These are phyloP conservation scores for Gyrodon lividus DNA, from an alignment of 768 basidiomycete species.

Conservation along the genomic window DNA sequence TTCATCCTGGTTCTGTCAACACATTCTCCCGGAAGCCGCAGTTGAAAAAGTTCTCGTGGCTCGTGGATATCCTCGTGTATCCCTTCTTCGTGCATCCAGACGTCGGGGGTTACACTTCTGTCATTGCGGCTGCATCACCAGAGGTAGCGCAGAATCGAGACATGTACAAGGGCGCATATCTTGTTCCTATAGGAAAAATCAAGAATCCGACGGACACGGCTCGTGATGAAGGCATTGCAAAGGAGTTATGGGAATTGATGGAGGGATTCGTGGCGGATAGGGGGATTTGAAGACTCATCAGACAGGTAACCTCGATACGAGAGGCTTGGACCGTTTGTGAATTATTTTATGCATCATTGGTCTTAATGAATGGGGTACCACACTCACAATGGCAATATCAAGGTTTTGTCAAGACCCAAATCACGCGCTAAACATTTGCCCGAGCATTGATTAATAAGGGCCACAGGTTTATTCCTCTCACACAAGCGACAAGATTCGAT, in stretches of 20 bases:
- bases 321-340: too few relatives aligned
- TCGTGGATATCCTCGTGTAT: constrained; percentile 11
- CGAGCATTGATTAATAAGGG: too few relatives aligned
- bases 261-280: constrained; percentile 26
- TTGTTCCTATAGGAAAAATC: constrained; percentile 27
- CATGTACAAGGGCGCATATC: constrained; percentile 31
- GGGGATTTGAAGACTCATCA: constrained; percentile 10
- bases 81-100: constrained; percentile 21
- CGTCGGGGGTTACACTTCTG: constrained; percentile 27
- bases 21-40: constrained; percentile 29
- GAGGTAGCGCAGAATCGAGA: constrained; percentile 18
- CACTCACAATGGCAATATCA: too few relatives aligned
- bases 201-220: constrained; percentile 10
- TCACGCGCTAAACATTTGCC: too few relatives aligned
- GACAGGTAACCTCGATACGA: too few relatives aligned
- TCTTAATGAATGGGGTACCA: too few relatives aligned
- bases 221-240: constrained; percentile 23
- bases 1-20: constrained; percentile 33
- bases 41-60: constrained; percentile 13
- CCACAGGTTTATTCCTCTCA: too few relatives aligned
- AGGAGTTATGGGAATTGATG: constrained; percentile 31
- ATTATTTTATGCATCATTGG: too few relatives aligned
- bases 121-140: constrained; percentile 31
- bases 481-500: too few relatives aligned
- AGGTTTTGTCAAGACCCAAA: too few relatives aligned